phyloP scores from a whole-genome alignment of 2,329 filamentous ascomycete genomes.

The Diaporthe sp. region DNA sequence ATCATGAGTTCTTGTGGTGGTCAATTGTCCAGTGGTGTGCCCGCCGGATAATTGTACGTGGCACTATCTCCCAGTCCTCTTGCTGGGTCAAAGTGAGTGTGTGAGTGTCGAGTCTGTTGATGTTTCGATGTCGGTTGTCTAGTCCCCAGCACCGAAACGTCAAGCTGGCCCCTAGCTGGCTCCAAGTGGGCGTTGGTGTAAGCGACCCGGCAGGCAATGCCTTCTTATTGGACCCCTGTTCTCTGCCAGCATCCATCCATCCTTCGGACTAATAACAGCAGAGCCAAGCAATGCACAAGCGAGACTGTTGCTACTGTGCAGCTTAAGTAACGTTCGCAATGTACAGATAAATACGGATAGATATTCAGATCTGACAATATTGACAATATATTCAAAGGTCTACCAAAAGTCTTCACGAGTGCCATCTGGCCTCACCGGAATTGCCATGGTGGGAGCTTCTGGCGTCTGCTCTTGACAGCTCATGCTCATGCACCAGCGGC shows the following conservation, averaged over 20 bases:
- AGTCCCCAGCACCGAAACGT: conserved; percentile 16
- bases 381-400: not conserved
- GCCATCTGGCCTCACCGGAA: not conserved
- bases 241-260: not conserved
- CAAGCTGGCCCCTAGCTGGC: conserved; percentile 28
- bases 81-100: not conserved
- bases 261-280: not conserved
- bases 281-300: not conserved
- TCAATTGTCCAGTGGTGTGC: conserved; percentile 34
- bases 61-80: conserved; percentile 1
- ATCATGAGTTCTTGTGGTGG: conserved; percentile 18
- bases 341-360: not conserved
- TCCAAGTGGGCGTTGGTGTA: not conserved
- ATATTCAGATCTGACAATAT: not conserved
- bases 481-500: not conserved
- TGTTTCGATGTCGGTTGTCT: conserved; percentile 1
- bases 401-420: not conserved
- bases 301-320: not conserved
- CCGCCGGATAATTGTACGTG: conserved; percentile 3
- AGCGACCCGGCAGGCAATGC: conserved; percentile 14
- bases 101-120: conserved; percentile 9
- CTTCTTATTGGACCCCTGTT: conserved; percentile 1
- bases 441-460: not conserved
- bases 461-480: not conserved
- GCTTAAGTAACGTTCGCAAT: not conserved